Conservation (phyloP, 768 basidiomycete genomes). For the Rhizopogon rudus region DNA sequence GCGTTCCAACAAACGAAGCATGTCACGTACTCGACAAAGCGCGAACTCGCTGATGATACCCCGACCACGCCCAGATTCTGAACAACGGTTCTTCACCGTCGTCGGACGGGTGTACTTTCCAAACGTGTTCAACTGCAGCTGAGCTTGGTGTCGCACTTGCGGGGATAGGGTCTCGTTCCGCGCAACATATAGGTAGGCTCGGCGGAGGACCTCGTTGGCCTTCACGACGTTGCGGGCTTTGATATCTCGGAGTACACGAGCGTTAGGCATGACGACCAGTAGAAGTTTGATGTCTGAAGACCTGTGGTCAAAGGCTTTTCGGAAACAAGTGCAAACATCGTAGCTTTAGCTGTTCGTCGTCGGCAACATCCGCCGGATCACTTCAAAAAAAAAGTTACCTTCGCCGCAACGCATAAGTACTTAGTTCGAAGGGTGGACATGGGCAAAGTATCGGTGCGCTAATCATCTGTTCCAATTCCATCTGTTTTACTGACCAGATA, state of each 20-base stretch:
- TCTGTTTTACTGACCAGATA: neutral
- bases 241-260: conserved; percentile 67
- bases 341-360: neutral
- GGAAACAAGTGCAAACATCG: conserved; percentile 22
- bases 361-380: conserved; percentile 3
- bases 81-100: conserved; percentile 85
- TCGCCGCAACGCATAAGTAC: neutral
- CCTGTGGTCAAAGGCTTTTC: neutral
- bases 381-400: conserved; percentile 1
- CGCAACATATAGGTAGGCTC: conserved; percentile 91
- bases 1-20: neutral
- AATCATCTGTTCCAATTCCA: too few species aligned
- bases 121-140: conserved; percentile 88
- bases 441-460: conserved; percentile 20
- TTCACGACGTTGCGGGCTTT: conserved; percentile 69
- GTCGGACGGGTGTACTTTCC: conserved; percentile 79
- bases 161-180: conserved; percentile 87
- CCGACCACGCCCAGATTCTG: conserved; percentile 78
- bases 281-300: neutral
- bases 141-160: conserved; percentile 89
- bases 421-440: conserved; percentile 14
- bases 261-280: conserved; percentile 32
- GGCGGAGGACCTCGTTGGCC: conserved; percentile 74
- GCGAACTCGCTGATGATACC: conserved; percentile 90
- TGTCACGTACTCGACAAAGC: conserved; percentile 60